Conservation (phyloP, 2,329 filamentous ascomycete genomes). For the Cytospora paraplurivora region DNA sequence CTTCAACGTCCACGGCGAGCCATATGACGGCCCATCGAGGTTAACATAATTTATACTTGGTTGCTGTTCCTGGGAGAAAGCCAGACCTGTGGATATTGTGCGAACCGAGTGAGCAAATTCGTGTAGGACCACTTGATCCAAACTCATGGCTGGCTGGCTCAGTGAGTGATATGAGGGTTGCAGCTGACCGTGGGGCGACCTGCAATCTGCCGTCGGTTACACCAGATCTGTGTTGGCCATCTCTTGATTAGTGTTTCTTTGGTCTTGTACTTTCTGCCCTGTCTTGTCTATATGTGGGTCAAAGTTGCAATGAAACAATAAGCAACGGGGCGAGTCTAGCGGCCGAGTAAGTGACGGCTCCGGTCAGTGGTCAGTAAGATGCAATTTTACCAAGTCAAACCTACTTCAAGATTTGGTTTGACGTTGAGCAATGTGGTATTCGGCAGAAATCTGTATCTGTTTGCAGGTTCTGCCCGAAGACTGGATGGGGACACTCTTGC, state of each 20-base stretch:
- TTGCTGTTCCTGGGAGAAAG: conserved; percentile 14
- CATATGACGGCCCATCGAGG: conserved; percentile 8
- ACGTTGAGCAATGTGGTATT: neutral
- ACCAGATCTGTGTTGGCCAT: conserved; percentile 29
- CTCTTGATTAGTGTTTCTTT: conserved; percentile 11
- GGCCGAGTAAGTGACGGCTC: conserved; percentile 14
- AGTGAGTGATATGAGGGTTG: conserved; percentile 27
- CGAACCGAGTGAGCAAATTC: conserved; percentile 21
- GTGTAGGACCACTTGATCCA: conserved; percentile 28
- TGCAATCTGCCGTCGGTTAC: conserved; percentile 30
- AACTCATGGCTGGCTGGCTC: conserved; percentile 27
- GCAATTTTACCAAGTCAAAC: conserved; percentile 1
- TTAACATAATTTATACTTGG: conserved; percentile 21
- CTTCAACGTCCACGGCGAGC: conserved; percentile 18
- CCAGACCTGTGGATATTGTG: conserved; percentile 12
- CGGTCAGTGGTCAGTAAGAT: conserved; percentile 1
- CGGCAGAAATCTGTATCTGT: neutral
- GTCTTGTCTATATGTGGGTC: conserved; percentile 13
- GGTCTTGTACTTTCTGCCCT: conserved; percentile 10
- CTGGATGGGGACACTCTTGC: neutral
- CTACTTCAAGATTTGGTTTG: neutral
- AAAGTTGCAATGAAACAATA: conserved; percentile 23
- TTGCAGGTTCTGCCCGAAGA: neutral
- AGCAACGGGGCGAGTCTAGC: conserved; percentile 15
- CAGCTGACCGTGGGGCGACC: conserved; percentile 24